Evolutionary conservation across 371 early-diverging fungal species (phyloP).

Genomic region (Dinochytrium kinnereticum): DNA sequence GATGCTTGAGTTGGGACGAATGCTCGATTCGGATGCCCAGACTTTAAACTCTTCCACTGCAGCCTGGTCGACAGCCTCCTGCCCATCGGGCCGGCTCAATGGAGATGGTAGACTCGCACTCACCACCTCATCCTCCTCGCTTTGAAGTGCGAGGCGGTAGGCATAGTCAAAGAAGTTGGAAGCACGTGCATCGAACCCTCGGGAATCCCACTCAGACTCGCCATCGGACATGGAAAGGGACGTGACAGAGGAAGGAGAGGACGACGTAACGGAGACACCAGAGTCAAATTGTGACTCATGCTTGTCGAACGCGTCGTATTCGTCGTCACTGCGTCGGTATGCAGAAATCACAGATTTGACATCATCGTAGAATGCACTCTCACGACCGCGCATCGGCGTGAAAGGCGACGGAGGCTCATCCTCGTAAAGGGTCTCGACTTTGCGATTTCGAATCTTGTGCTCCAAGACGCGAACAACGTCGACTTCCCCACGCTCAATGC

Average conservation of each 20-base stretch:
- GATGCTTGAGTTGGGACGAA: background rate
- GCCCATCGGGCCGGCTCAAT: too few relatives aligned
- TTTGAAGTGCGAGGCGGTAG: background rate
- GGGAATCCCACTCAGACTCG: background rate
- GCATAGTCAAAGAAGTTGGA: background rate
- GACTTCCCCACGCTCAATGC: too few relatives aligned
- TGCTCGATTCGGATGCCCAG: background rate
- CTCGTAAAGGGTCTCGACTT: background rate
- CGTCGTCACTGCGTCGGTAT: background rate
- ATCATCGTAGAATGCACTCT: slow-evolving; percentile 11
- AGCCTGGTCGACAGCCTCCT: background rate
- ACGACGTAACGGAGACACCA: background rate
- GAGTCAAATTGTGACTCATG: background rate
- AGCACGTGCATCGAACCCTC: background rate
- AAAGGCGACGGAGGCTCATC: too few relatives aligned
- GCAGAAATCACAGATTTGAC: slow-evolving; percentile 10
- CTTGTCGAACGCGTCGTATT: background rate
- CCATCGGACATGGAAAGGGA: background rate
- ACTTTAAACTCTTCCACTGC: background rate
- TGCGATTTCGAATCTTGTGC: too few relatives aligned
- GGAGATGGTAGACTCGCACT: background rate
- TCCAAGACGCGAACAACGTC: too few relatives aligned
- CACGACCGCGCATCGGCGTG: background rate
- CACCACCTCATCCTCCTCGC: background rate
- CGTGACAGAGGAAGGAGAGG: background rate